Base-by-base conservation (phyloP, 495 filamentous ascomycete species). In the Thermothielavioides terrestris region DNA sequence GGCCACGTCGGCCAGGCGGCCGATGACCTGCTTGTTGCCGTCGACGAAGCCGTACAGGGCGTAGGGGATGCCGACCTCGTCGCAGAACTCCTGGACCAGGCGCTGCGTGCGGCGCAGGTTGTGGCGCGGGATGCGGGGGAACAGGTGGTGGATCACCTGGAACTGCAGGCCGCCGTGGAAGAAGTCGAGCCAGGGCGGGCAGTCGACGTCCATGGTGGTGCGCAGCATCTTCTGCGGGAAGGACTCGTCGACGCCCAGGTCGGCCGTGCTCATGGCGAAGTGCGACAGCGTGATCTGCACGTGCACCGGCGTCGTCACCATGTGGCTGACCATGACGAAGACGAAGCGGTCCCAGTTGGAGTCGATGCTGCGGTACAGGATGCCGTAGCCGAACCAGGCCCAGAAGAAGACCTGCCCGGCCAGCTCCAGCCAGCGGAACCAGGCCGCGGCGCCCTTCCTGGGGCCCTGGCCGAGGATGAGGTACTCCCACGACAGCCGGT, bases 171-270 rank as follows among this genome's bases (percentile, higher is more conserved):
- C 92, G 15, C 92, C 92, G 59, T 98, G 92, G 66, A 98, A 80
- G 65, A 94, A 98, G 60, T 98, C 92, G 15, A 98, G 74, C 92
- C 92, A 98, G 25, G 81, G 72, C 1, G 92, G 88, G 63, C 92
- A 98, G 63, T 95, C 91, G 15, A 98, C 85, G 52, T 98, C 92
- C 92, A 96, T 96, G 7, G 92, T 96, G 10, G 92, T 98, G 49
- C 92, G 79, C 42, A 98, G 76, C 92, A 96, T 96, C 67, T 85
- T 88, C 70, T 98, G 92, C 2, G 92, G 83, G 65, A 97, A 98
- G 12, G 85, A 91, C 68, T 98, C 92, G 47, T 82, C 72, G 3
- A 83, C 75, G 1, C 92, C 92, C 22, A 95, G 72, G 58, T 97
- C 92, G 7, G 88, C 79, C 1, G 92, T 97, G 54, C 83, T 89